Evolutionary conservation across 805 yeast genomes (phyloP), one percentile per base, ranked within the genome.

Genomic region (Candida namnaoensis): DNA sequence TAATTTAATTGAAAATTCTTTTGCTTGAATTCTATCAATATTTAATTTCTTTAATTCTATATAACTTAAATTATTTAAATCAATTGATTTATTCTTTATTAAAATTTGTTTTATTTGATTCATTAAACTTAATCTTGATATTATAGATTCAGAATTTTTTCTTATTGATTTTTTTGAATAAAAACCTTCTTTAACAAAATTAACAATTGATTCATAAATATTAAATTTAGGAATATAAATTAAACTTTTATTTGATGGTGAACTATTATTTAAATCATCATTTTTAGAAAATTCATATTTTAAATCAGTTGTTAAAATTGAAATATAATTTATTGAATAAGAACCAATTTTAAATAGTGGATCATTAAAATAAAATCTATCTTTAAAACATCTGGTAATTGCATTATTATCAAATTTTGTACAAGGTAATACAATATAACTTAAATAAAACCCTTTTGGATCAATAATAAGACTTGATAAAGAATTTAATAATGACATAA

Each of bases 171-270:
- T 69, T 47, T 75, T 78, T 1, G 68, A 45, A 41, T 56, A 67
- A 19, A 69, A 67, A 0, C 91, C 90, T 46, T 77, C 77, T 45
- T 70, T 76, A 5, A 80, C 74, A 0, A 87, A 88, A 48, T 74
- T 73, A 35, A 74, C 67, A 11, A 81, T 57, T 1, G 60, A 55
- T 44, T 68, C 66, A 0, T 40, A 40, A 2, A 45, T 5, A 2
- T 28, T 25, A 3, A 39, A 43, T 7, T 32, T 26, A 1, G 64
- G 62, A 2, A 60, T 45, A 35, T 53, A 51, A 1, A 62, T 36
- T 10, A 68, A 47, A 3, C 66, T 54, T 12, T 55, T 34, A n/a
- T 53, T 54, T 19, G 47, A 45, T 0, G 65, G 57, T 11, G 46
- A 39, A 5, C 3, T 27, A 7, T 9, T 27, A 27, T 27, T 27